Evolutionary conservation across 148 eudicot species (phyloP).

Genomic region (Rheum nobile): DNA sequence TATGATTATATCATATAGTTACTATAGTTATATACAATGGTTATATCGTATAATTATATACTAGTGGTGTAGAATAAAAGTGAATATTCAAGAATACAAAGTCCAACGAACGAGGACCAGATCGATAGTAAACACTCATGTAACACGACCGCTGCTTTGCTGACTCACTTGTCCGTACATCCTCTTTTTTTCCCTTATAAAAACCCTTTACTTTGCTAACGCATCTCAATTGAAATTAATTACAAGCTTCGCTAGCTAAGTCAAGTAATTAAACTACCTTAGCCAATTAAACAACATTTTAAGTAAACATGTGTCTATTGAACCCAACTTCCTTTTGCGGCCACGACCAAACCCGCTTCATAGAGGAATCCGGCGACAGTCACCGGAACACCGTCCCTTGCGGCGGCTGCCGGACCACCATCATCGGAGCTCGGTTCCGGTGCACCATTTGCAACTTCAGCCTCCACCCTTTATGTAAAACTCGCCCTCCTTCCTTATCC

Average conservation of each 20-base stretch:
- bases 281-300: too few species aligned
- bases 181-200: background rate
- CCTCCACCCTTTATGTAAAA: conserved; percentile 19
- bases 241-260: too few species aligned
- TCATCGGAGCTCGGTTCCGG: conserved; percentile 12
- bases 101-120: background rate
- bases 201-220: background rate
- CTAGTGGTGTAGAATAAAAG: background rate
- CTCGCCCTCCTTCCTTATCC: conserved; percentile 11
- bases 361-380: background rate
- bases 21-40: too few species aligned
- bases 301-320: background rate
- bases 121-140: too few species aligned
- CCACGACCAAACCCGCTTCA: background rate
- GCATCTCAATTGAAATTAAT: too few species aligned
- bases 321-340: background rate
- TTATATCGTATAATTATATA: background rate
- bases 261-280: too few species aligned
- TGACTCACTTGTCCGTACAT: background rate
- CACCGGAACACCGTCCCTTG: background rate
- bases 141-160: background rate
- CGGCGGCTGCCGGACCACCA: conserved; percentile 19
- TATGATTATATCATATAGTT: too few species aligned
- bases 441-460: conserved; percentile 17
- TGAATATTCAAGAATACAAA: background rate